Evolutionary conservation across 768 basidiomycete species (phyloP), one percentile per base, ranked within the genome.

Genomic region (Leccinum ochraceum): DNA sequence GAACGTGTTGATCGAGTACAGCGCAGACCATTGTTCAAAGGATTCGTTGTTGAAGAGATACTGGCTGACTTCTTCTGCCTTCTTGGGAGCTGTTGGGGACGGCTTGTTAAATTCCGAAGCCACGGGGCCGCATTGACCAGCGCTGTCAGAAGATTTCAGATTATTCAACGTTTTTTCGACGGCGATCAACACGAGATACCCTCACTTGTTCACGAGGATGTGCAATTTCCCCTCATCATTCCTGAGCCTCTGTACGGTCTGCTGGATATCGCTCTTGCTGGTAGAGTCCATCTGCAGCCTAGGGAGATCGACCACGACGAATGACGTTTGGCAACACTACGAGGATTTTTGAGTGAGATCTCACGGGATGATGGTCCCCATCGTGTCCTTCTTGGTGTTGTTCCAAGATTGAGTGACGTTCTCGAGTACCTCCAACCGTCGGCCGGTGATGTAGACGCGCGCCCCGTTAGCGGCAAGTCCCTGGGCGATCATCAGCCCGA

Each of bases 131-230:
- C 76, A 74, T 74, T 92, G 87, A 1, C 91, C 91, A 24, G 91
- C 90, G 63, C 92, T 93, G 64, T 39, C 7, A 10, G n/a, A 20
- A 3, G 22, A 48, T 20, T 8, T 20, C 46, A 20, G 26, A 54
- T 28, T 26, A 3, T 22, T 59, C 53, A 59, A 36, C 32, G 54
- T 60, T 49, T 51, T 2, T 36, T 53, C 34, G 16, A n/a, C n/a
- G 20, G 52, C 4, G 14, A 42, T 16, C 28, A 24, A 11, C 0
- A 24, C 16, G 14, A 26, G 10, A 49, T 13, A 30, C 34, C 66
- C 82, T 46, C 60, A 93, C 91, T 93, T 93, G 78, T 94, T 94
- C 37, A 93, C 84, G 4, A 94, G 82, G 56, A 92, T 83, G 66
- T 94, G 89, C 46, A 94, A 69, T 64, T 80, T 88, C 30, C 89